Percentiles rank a stretch among this genome's conserved stretches.
phyloP scores from a whole-genome alignment of 768 basidiomycete genomes.

The Xanthoconium stramineum region DNA sequence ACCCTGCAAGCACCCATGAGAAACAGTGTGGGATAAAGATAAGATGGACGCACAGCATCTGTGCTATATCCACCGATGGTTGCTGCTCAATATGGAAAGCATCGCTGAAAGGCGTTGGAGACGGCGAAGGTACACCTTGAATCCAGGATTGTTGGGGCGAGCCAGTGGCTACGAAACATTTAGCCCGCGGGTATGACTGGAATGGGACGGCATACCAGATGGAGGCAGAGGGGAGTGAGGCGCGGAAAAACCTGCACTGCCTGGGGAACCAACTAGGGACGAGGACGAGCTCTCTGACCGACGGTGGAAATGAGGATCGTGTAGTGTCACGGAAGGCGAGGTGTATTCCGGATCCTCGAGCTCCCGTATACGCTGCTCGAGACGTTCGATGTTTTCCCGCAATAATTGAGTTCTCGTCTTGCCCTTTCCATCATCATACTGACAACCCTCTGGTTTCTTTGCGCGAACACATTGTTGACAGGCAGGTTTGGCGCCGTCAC shows the following conservation, averaged over 20 bases:
- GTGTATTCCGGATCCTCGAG: conserved; percentile 74
- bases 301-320: conserved; percentile 55
- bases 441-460: conserved; percentile 71
- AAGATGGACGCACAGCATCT: conserved; percentile 53
- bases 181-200: background rate
- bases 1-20: conserved; percentile 42
- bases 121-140: conserved; percentile 47
- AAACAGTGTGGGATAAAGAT: conserved; percentile 2
- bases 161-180: conserved; percentile 35
- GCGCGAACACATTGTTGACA: conserved; percentile 78
- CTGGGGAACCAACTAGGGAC: conserved; percentile 49
- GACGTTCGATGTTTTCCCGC: conserved; percentile 70
- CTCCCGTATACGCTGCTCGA: conserved; percentile 69
- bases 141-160: conserved; percentile 56
- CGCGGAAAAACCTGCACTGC: conserved; percentile 48
- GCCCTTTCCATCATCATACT: conserved; percentile 82
- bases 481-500: conserved; percentile 72
- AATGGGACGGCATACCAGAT: conserved; percentile 39
- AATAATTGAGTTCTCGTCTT: conserved; percentile 79
- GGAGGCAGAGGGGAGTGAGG: conserved; percentile 58
- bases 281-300: conserved; percentile 50
- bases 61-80: conserved; percentile 57
- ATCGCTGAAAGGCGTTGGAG: conserved; percentile 53
- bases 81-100: conserved; percentile 44
- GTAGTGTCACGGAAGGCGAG: conserved; percentile 64